Evolutionary conservation across 2,329 filamentous ascomycete species (phyloP), one percentile per base, ranked within the genome.

Genomic region (Alternaria gansuensis): DNA sequence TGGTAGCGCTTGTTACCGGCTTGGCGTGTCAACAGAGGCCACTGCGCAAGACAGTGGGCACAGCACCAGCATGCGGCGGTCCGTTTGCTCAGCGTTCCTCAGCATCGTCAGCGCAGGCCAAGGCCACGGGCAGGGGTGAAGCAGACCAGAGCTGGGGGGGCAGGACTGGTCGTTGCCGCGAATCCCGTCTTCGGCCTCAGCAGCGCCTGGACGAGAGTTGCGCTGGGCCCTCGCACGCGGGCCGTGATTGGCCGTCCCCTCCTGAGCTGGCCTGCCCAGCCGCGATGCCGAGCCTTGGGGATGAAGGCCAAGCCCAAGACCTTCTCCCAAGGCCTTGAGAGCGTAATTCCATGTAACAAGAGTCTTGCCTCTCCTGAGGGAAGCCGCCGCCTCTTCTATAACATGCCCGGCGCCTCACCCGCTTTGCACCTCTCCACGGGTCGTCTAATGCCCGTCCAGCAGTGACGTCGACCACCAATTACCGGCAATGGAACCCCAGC

Each of bases 331-430:
- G 69, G 64, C 65, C 68, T 73, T 75, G 66, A 70, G 67, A 66
- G 65, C 67, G 67, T 54, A 66, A 62, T 65, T 66, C 49, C 65
- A 74, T 72, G 68, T 70, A 74, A 72, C 73, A 66, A 69, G 60
- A 65, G 66, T 68, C 67, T 71, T 70, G 66, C 64, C 70, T 73
- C 71, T 74, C 71, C 71, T 69, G 70, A 71, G 73, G 70, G 51
- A 67, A 67, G 67, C 58, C 66, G 61, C 64, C 60, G 55, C 62
- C 51, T 64, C 53, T 60, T 54, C 58, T 76, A 76, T 76, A 76
- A 72, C 70, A 76, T 77, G 75, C 71, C 60, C 68, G 60, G 41
- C 59, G 53, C 58, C 69, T 67, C 72, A 60, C 64, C 65, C 49
- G 56, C 60, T 59, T 59, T 56, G 49, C 58, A 59, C 59, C 59